Conservation (phyloP, 257 asterid species). For the Gentiana macrophylla region DNA sequence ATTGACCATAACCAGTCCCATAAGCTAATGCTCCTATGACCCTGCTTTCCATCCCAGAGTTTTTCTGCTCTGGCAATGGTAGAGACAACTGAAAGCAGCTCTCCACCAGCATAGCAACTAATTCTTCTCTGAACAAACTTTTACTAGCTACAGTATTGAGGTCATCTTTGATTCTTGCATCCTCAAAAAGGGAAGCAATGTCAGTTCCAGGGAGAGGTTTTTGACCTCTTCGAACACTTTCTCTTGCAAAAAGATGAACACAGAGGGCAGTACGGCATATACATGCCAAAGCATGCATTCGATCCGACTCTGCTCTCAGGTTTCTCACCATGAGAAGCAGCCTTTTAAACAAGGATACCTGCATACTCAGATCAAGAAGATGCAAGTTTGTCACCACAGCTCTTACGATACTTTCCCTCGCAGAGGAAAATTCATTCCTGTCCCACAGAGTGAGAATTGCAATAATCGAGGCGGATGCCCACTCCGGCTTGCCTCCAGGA, state of each 20-base stretch:
- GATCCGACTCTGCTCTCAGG: constrained; percentile 90
- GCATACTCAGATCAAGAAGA: constrained; percentile 90
- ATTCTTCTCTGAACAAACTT: constrained; percentile 83
- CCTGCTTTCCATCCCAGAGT: constrained; percentile 79
- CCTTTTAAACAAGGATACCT: constrained; percentile 82
- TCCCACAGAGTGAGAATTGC: constrained; percentile 93
- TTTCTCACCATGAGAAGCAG: constrained; percentile 89
- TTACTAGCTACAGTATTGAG: constrained; percentile 70
- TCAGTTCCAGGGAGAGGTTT: constrained; percentile 85
- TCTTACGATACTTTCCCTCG: constrained; percentile 83
- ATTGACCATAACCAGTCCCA: constrained; percentile 93
- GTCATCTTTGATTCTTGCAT: constrained; percentile 61
- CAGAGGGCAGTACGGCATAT: constrained; percentile 90
- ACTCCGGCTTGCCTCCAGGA: constrained; percentile 91
- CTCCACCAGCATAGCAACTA: constrained; percentile 84
- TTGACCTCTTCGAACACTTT: constrained; percentile 81
- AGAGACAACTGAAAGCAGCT: constrained; percentile 90
- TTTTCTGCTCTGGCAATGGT: constrained; percentile 77
- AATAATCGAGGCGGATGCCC: constrained; percentile 79
- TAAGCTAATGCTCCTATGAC: constrained; percentile 92
- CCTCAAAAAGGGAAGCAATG: constrained; percentile 77
- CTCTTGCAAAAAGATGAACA: constrained; percentile 86
- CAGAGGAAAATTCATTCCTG: constrained; percentile 87
- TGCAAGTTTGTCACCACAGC: constrained; percentile 86
- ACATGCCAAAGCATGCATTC: constrained; percentile 95